Conservation (phyloP, 306 rosid genomes). For the Casuarina equisetifolia region DNA sequence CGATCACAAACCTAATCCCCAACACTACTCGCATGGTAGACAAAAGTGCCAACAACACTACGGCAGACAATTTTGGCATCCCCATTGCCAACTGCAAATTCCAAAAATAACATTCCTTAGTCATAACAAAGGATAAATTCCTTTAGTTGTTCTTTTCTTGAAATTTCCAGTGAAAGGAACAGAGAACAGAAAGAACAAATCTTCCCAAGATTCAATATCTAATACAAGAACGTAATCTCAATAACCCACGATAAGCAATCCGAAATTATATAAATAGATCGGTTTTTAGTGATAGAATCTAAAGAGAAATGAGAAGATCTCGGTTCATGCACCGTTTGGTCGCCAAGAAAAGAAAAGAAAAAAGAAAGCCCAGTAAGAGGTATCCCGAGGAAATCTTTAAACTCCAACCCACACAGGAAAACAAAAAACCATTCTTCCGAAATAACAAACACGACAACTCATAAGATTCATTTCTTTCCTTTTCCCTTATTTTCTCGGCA, state of each 20-base stretch:
- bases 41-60: conserved; percentile 30
- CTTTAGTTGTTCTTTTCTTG: background rate
- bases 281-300: background rate
- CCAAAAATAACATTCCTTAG: background rate
- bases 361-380: background rate
- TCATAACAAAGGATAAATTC: background rate
- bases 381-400: background rate
- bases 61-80: conserved; percentile 23
- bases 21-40: conserved; percentile 34
- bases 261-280: background rate
- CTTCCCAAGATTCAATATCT: background rate
- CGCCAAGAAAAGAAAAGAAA: background rate
- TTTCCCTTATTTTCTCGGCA: background rate
- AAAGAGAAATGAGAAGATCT: background rate
- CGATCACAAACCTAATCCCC: conserved; percentile 75
- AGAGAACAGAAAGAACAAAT: background rate
- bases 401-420: background rate
- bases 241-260: background rate
- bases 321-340: background rate
- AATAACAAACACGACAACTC: background rate
- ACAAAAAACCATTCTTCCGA: background rate
- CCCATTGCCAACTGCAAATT: conserved; percentile 44
- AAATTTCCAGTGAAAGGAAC: background rate
- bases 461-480: background rate
- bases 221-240: background rate